phyloP scores from a whole-genome alignment of 495 filamentous ascomycete species.

The Aspergillus avenaceus region DNA sequence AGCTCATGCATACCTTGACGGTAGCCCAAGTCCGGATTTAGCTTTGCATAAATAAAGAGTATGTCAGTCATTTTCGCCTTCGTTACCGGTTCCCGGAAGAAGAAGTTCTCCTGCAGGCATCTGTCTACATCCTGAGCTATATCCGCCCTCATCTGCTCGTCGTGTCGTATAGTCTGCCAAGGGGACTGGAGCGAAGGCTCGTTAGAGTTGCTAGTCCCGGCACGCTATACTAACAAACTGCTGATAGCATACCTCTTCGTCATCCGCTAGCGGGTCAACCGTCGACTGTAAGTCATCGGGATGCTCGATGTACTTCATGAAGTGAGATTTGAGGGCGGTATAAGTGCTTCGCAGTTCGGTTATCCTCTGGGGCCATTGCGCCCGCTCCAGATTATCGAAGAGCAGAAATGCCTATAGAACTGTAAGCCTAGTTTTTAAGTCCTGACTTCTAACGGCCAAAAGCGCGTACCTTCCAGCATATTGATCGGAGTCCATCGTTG shows the following conservation, averaged over 20 bases:
- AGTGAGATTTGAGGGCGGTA: conserved; percentile 62
- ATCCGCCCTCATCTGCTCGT: conserved; percentile 79
- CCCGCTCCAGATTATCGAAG: conserved; percentile 62
- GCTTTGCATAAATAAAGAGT: conserved; percentile 90
- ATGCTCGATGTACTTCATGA: conserved; percentile 74
- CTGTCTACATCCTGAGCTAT: conserved; percentile 95
- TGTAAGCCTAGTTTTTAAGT: conserved; percentile 13
- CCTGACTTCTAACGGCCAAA: not conserved
- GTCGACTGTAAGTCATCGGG: conserved; percentile 71
- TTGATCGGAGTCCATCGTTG: conserved; percentile 70
- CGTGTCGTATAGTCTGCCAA: conserved; percentile 77
- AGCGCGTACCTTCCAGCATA: conserved; percentile 83
- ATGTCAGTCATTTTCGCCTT: conserved; percentile 84
- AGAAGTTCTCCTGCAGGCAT: conserved; percentile 86
- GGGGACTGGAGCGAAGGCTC: conserved; percentile 65
- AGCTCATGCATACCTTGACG: conserved; percentile 98
- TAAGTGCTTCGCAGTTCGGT: conserved; percentile 71
- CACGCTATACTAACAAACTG: not conserved
- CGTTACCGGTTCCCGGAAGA: conserved; percentile 76
- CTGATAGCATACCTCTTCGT: conserved; percentile 62
- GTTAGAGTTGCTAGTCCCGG: conserved; percentile 32
- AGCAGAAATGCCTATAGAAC: conserved; percentile 68
- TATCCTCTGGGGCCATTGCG: conserved; percentile 65
- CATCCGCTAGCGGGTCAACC: conserved; percentile 82
- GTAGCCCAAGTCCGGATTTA: conserved; percentile 84